Base-by-base conservation (phyloP, 805 yeast species). In the Hemisphaericaspora nanyangensis region DNA sequence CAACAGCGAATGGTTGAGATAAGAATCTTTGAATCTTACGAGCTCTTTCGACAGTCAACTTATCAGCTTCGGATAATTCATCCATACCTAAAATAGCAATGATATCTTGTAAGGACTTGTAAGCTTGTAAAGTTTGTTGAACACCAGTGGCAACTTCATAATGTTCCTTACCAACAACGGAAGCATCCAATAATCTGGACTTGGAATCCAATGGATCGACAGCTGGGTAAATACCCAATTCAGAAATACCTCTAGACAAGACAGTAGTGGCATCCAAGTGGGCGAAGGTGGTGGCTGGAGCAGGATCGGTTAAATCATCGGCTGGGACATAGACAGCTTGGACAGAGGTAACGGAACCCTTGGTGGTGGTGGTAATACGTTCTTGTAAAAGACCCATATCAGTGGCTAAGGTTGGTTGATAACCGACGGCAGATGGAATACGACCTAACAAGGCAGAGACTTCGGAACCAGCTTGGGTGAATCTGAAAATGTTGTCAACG, bases 71-170 rank as follows among this genome's bases (percentile, higher is more conserved):
- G 55, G 97, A 89, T 78, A 93, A 84, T 81, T 93, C 99, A 76
- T 93, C 99, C 99, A 93, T 93, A 90, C 99, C 99, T 74, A 93
- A 85, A 82, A 93, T 93, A 74, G 99, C 99, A 83, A 93, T 93
- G 75, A 93, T 93, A 84, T 93, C 99, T 80, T 93, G 99, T 71
- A 93, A 81, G 59, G 99, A 93, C 82, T 93, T 93, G 85, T 93
- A 93, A 60, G 98, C 96, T 80, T 93, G 99, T 72, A 93, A 80
- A 60, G 99, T 93, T 79, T 90, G 93, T 80, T 93, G 99, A 57
- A 93, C 99, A 61, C 74, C 65, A 58, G 95, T 77, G 52, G 99
- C 99, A 69, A 85, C 88, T 58, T 83, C 85, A 77, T 93, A 93
- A 79, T 93, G 99, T 79, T 93, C 99, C 75, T 88, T 85, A 74